phyloP scores from a whole-genome alignment of 306 rosid species.

The Delonix regia region DNA sequence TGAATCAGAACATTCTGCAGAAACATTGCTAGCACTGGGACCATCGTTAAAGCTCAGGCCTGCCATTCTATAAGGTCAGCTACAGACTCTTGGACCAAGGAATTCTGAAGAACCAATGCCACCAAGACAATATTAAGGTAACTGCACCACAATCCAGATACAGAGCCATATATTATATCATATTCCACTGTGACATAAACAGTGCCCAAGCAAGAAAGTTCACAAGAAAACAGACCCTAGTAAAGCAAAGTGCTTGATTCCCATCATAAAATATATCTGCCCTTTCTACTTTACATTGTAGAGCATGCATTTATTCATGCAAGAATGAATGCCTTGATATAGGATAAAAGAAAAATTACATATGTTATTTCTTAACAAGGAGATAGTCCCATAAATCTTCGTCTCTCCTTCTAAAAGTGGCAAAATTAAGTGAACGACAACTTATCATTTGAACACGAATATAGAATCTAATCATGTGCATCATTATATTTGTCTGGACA shows the following conservation, averaged over 20 bases:
- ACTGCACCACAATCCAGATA: conserved; percentile 32
- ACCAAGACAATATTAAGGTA: conserved; percentile 13
- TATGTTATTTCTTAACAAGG: neutral
- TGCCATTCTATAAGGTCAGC: conserved; percentile 65
- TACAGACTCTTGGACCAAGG: conserved; percentile 30
- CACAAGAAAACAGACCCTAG: neutral
- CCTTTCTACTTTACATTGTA: neutral
- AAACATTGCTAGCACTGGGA: conserved; percentile 53
- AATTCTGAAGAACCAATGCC: conserved; percentile 31
- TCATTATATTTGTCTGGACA: conserved; percentile 1
- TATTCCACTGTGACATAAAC: neutral
- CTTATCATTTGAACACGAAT: neutral
- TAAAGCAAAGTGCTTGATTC: neutral
- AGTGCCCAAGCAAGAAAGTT: neutral
- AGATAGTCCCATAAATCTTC: neutral
- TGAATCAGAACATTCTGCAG: conserved; percentile 63
- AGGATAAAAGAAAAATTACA: neutral
- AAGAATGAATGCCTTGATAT: neutral
- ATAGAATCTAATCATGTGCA: neutral
- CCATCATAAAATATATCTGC: neutral
- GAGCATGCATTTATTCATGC: neutral
- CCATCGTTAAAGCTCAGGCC: conserved; percentile 66
- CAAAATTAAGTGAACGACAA: conserved; percentile 7
- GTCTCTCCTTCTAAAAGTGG: neutral
- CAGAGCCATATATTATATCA: neutral